Conservation (phyloP, 2,329 filamentous ascomycete genomes). For the Colletotrichum musicola region DNA sequence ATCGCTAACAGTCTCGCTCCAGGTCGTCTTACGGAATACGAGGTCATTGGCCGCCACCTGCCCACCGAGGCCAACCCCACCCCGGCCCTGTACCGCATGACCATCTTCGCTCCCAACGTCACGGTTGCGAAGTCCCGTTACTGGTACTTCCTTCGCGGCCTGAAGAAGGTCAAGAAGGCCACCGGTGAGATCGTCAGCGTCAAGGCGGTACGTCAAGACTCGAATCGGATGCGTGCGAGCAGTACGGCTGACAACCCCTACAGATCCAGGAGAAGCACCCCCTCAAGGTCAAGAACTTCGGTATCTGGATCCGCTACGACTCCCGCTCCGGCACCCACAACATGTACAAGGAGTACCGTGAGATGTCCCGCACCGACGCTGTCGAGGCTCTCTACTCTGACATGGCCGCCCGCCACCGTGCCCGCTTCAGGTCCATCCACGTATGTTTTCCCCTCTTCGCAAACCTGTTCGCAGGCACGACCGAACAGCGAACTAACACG, state of each 20-base stretch:
- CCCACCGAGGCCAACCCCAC: slow-evolving; percentile 97
- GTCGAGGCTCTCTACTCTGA: slow-evolving; percentile 99
- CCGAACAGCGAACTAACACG: slow-evolving; percentile 13
- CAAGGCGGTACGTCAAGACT: slow-evolving; percentile 81
- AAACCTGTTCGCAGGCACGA: neutral
- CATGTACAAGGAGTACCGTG: slow-evolving; percentile 99
- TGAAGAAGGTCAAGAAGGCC: slow-evolving; percentile 99
- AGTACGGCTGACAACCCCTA: neutral
- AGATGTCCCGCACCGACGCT: slow-evolving; percentile 95
- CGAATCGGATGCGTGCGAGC: neutral
- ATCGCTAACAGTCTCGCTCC: slow-evolving; percentile 50
- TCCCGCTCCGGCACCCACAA: slow-evolving; percentile 99
- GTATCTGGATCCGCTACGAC: slow-evolving; percentile 99
- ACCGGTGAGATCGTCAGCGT: slow-evolving; percentile 98
- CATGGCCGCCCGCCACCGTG: slow-evolving; percentile 98
- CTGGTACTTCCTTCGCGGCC: slow-evolving; percentile 99
- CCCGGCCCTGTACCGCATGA: slow-evolving; percentile 99
- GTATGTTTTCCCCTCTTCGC: slow-evolving; percentile 67
- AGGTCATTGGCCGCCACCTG: slow-evolving; percentile 99
- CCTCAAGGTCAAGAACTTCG: slow-evolving; percentile 99
- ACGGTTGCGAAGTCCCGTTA: slow-evolving; percentile 99
- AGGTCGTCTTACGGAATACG: slow-evolving; percentile 99
- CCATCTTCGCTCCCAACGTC: slow-evolving; percentile 97
- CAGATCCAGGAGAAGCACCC: slow-evolving; percentile 98
- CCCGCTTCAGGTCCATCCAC: slow-evolving; percentile 98